Evolutionary conservation across 2,329 filamentous ascomycete species (phyloP), one percentile per base, ranked within the genome.

Genomic region (Sporothrix sp.): DNA sequence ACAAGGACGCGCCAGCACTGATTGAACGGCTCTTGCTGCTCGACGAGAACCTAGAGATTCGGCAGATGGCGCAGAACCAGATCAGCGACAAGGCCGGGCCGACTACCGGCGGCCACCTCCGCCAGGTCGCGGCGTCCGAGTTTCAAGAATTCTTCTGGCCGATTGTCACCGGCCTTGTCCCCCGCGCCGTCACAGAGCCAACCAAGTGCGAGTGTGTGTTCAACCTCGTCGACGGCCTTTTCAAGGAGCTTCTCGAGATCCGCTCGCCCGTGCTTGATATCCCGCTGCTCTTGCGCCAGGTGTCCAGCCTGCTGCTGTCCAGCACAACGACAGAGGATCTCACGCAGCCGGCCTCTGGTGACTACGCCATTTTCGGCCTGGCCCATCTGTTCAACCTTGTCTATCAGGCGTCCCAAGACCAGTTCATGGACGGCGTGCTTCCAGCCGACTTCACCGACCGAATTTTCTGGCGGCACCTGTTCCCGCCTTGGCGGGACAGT

Each of bases 391-490:
- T 72, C 14, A 59, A 62, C 35, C 56, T 58, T 18, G 56, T 66
- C 16, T 38, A 66, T 20, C 57, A 56, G 33, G 54, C 52, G 16
- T 33, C 48, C 0, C 35, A 59, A 21, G 45, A 50, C 4, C 21
- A 54, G 8, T 36, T 50, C 7, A 51, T 55, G 8, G 36, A 23
- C 4, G n/a, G n/a, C 10, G 20, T 32, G n/a, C 37, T 57, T 16
- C 55, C 53, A 13, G 9, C 18, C 4, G 52, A 56, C 18, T 63
- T 70, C 42, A 69, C 73, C 9, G 68, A 70, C 47, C 65, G 66
- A 3, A 62, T 89, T 1, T 79, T 88, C 57, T 76, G 73, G 60
- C 75, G 69, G 50, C 82, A 84, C 58, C 68, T 89, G 1, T 87
- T 87, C 57, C 84, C 85, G 0, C 70, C 73, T 1, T 63, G 65